Evolutionary conservation across 2,329 filamentous ascomycete genomes (phyloP), one percentile per base, ranked within the genome.

Genomic region (Cryphonectria radicalis): DNA sequence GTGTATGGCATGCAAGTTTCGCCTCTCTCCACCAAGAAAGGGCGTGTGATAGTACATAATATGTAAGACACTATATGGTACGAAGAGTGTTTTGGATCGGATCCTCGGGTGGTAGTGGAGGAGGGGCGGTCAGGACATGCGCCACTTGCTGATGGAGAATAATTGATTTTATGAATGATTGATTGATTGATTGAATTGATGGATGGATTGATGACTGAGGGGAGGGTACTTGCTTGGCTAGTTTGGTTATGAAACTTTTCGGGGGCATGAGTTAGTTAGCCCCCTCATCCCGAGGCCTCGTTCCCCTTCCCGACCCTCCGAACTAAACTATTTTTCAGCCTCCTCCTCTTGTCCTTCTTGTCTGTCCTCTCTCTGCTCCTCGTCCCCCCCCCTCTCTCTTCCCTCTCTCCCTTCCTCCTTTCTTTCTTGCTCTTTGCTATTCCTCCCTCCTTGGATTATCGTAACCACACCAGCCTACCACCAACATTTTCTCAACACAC

Each of bases 251-350:
- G 55, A 59, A 59, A 59, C 55, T 59, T 59, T 59, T 59, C 32
- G 55, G 55, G 4, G 25, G 17, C 55, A 19, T 59, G 5, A 59
- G 25, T 59, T 59, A 22, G 17, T 22, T 40, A 40, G 37, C 22
- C 62, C 62, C 46, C 62, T 14, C 59, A 3, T 40, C 42, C 37
- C 37, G 37, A 40, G 35, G 40, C 62, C 14, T 28, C n/a, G 62
- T 35, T 8, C 13, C 55, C 25, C 46, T n/a, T 50, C 28, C 62
- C 62, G 62, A 13, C 60, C 37, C 22, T 63, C n/a, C 25, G 37
- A 40, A 25, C 25, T 25, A 42, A 63, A 63, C 17, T 40, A 19
- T 46, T 32, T 64, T 64, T 64, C 62, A 64, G n/a, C 19, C n/a
- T 63, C 55, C 37, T 25, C 22, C 22, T 63, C 32, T 4, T 42